Evolutionary conservation across 2,329 filamentous ascomycete species (phyloP).

Genomic region (Fusarium sp.): DNA sequence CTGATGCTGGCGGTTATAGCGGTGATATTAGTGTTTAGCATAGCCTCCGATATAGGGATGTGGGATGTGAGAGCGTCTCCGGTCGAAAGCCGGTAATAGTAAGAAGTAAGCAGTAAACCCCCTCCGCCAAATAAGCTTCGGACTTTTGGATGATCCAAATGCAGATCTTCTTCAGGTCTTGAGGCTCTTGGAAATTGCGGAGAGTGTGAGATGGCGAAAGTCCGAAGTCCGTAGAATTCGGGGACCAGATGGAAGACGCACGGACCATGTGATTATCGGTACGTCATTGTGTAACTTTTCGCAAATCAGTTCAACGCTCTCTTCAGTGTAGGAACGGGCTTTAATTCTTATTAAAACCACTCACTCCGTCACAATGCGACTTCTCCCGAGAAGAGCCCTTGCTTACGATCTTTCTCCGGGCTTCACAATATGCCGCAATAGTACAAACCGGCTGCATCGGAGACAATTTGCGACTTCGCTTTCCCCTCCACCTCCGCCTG

Average conservation of each 20-base stretch:
- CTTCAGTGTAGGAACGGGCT: slow-evolving; percentile 21
- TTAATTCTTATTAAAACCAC: slow-evolving; percentile 17
- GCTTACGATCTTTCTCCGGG: slow-evolving; percentile 28
- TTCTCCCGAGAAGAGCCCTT: slow-evolving; percentile 42
- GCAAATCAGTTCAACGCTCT: slow-evolving; percentile 21
- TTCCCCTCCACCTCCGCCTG: slow-evolving; percentile 56
- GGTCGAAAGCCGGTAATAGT: slow-evolving; percentile 14
- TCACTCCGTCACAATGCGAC: slow-evolving; percentile 37
- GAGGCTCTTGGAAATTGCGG: not conserved
- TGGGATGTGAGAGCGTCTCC: not conserved
- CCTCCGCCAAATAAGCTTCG: slow-evolving; percentile 16
- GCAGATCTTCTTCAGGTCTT: slow-evolving; percentile 18
- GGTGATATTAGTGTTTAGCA: slow-evolving; percentile 1
- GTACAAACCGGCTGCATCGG: slow-evolving; percentile 48
- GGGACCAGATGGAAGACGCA: slow-evolving; percentile 10
- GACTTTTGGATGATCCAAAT: not conserved
- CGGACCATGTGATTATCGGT: slow-evolving; percentile 32
- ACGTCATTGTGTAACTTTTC: slow-evolving; percentile 44
- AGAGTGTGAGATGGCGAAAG: slow-evolving; percentile 13
- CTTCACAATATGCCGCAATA: slow-evolving; percentile 46
- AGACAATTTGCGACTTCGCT: slow-evolving; percentile 49
- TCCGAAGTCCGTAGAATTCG: slow-evolving; percentile 32
- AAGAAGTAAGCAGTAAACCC: not conserved
- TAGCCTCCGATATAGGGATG: not conserved
- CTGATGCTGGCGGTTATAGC: slow-evolving; percentile 4